Conservation (phyloP, 2,329 filamentous ascomycete genomes). For the Fusarium phyllophilum region DNA sequence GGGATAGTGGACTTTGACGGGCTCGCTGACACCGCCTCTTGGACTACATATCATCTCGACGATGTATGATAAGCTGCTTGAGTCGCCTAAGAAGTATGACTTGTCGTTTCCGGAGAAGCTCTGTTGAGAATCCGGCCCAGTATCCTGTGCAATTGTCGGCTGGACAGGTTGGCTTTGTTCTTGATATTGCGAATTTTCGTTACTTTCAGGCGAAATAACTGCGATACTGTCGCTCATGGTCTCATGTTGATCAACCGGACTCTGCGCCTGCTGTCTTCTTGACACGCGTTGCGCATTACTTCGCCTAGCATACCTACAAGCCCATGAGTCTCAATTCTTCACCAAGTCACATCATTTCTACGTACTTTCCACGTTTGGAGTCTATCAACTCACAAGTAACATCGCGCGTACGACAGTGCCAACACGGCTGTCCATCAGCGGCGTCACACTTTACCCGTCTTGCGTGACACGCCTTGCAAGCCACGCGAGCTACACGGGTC, state of each 20-base stretch:
- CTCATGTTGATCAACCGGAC: background rate
- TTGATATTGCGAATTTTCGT: accelerated
- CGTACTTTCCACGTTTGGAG: slow-evolving; percentile 31
- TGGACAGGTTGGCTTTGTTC: accelerated
- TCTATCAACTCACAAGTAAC: slow-evolving; percentile 32
- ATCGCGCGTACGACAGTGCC: slow-evolving; percentile 33
- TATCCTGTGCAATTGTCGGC: accelerated
- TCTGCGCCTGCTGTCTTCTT: background rate
- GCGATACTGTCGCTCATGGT: background rate
- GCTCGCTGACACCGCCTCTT: slow-evolving; percentile 23
- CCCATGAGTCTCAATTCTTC: background rate
- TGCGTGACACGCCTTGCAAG: slow-evolving; percentile 35
- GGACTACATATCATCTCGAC: slow-evolving; percentile 33
- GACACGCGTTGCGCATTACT: slow-evolving; percentile 2
- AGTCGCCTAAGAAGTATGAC: slow-evolving; percentile 23
- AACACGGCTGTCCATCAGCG: slow-evolving; percentile 26
- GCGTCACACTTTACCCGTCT: slow-evolving; percentile 38
- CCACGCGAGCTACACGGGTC: slow-evolving; percentile 23
- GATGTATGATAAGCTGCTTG: slow-evolving; percentile 33
- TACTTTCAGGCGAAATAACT: background rate
- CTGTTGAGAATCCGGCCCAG: background rate
- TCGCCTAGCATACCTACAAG: slow-evolving; percentile 7
- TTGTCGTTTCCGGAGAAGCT: background rate
- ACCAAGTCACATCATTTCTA: accelerated
- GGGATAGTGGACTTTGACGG: slow-evolving; percentile 35